Conservation (phyloP, 1,139 yeast species). For the Pichia cactophila region DNA sequence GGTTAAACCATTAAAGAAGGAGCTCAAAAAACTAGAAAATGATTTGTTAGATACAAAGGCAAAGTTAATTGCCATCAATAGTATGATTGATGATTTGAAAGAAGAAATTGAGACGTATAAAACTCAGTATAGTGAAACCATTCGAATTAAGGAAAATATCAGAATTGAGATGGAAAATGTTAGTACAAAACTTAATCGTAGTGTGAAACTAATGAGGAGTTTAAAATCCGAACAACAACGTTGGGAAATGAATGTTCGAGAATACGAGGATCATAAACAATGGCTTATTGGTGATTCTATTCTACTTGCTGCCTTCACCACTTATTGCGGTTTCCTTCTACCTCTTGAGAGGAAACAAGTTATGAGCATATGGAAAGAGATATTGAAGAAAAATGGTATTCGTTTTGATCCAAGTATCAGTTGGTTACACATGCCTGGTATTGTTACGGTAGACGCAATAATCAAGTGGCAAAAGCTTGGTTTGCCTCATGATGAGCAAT, state of each 20-base stretch:
- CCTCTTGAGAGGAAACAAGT: slow-evolving; percentile 41
- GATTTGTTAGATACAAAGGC: slow-evolving; percentile 58
- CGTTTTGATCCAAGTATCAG: slow-evolving; percentile 31
- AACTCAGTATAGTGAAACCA: slow-evolving; percentile 58
- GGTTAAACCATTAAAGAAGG: slow-evolving; percentile 69
- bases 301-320: slow-evolving; percentile 52
- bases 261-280: slow-evolving; percentile 42
- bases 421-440: slow-evolving; percentile 28
- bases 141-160: slow-evolving; percentile 71
- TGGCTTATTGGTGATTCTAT: slow-evolving; percentile 59
- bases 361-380: slow-evolving; percentile 34
- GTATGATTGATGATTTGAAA: slow-evolving; percentile 74
- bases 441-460: slow-evolving; percentile 37
- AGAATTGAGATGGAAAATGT: slow-evolving; percentile 64
- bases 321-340: slow-evolving; percentile 58
- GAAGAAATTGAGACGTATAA: slow-evolving; percentile 62
- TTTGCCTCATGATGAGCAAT: slow-evolving; percentile 49
- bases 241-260: slow-evolving; percentile 56
- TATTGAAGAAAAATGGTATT: slow-evolving; percentile 36
- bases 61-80: slow-evolving; percentile 66
- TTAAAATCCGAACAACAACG: slow-evolving; percentile 64
- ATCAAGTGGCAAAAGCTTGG: slow-evolving; percentile 48
- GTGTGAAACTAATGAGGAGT: slow-evolving; percentile 54
- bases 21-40: slow-evolving; percentile 52
- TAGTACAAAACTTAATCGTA: slow-evolving; percentile 53